Evolutionary conservation across 495 filamentous ascomycete species (phyloP).

Genomic region (Hyaloscypha bicolor): DNA sequence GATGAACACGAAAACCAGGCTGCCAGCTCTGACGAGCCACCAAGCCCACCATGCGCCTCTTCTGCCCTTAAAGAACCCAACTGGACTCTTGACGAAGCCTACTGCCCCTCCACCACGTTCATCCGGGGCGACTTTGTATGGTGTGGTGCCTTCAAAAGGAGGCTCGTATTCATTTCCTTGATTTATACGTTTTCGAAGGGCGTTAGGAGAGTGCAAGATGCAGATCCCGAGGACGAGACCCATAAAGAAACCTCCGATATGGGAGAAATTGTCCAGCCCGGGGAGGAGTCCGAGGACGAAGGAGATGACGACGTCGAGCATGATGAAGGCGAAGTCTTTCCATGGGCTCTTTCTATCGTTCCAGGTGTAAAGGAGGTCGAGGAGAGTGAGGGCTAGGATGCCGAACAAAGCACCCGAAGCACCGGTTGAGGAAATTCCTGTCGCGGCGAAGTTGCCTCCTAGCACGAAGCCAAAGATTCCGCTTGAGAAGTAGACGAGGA

Average conservation of each 20-base stretch:
- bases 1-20: slow-evolving; percentile 75
- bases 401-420: slow-evolving; percentile 91
- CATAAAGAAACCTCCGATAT: slow-evolving; percentile 96
- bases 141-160: slow-evolving; percentile 53
- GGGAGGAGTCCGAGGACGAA: slow-evolving; percentile 93
- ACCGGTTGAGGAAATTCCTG: slow-evolving; percentile 78
- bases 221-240: slow-evolving; percentile 85
- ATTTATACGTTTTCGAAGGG: slow-evolving; percentile 75
- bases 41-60: slow-evolving; percentile 96
- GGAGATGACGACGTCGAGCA: slow-evolving; percentile 81
- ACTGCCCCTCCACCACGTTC: slow-evolving; percentile 47
- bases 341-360: slow-evolving; percentile 69
- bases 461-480: slow-evolving; percentile 97
- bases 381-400: slow-evolving; percentile 80
- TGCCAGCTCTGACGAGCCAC: slow-evolving; percentile 86
- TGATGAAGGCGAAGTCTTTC: slow-evolving; percentile 80
- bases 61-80: slow-evolving; percentile 87
- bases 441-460: slow-evolving; percentile 87
- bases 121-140: slow-evolving; percentile 38
- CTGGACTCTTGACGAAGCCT: slow-evolving; percentile 66
- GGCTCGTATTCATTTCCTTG: slow-evolving; percentile 49
- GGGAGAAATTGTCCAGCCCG: slow-evolving; percentile 94
- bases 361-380: slow-evolving; percentile 95
- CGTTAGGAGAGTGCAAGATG: slow-evolving; percentile 82
- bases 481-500: slow-evolving; percentile 82